These are phyloP conservation scores for Scleromitrula shiraiana DNA, from an alignment of 2,329 filamentous ascomycete genomes.

Conservation along the genomic window DNA sequence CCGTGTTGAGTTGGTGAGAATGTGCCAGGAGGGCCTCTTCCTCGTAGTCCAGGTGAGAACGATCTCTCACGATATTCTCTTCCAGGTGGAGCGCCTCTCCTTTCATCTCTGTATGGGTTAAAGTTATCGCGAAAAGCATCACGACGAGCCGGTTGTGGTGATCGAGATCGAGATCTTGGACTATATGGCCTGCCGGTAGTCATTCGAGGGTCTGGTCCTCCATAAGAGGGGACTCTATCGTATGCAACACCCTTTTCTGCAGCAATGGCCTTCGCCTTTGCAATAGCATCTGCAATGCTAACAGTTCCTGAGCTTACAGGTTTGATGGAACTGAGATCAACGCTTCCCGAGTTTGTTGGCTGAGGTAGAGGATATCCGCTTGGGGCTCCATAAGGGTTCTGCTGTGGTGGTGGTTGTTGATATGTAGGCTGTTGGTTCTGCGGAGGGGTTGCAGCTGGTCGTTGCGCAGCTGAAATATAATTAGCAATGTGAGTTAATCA, in stretches of 20 bases:
- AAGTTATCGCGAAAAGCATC: constrained; percentile 67
- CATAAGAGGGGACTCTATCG: constrained; percentile 41
- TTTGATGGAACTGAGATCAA: constrained; percentile 74
- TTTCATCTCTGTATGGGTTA: constrained; percentile 80
- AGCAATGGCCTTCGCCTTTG: constrained; percentile 75
- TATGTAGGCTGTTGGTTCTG: constrained; percentile 32
- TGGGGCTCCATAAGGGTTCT: constrained; percentile 34
- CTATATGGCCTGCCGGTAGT: constrained; percentile 49
- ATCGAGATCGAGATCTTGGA: constrained; percentile 63
- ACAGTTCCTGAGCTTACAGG: constrained; percentile 74
- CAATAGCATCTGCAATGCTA: constrained; percentile 76
- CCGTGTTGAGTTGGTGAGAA: constrained; percentile 57
- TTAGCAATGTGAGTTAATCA: constrained; percentile 11
- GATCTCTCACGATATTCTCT: constrained; percentile 62
- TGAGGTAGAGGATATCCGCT: constrained; percentile 34
- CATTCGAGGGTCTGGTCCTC: constrained; percentile 37
- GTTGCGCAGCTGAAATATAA: constrained; percentile 37
- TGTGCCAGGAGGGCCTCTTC: constrained; percentile 38
- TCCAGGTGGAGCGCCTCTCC: constrained; percentile 50
- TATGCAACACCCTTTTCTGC: constrained; percentile 68
- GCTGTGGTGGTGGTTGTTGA: constrained; percentile 38
- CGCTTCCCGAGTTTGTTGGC: constrained; percentile 64
- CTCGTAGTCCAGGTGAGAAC: constrained; percentile 56
- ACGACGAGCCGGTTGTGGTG: constrained; percentile 58
- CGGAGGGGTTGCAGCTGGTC: constrained; percentile 38